phyloP scores from a whole-genome alignment of 306 rosid genomes.

The Alnus rubra region DNA sequence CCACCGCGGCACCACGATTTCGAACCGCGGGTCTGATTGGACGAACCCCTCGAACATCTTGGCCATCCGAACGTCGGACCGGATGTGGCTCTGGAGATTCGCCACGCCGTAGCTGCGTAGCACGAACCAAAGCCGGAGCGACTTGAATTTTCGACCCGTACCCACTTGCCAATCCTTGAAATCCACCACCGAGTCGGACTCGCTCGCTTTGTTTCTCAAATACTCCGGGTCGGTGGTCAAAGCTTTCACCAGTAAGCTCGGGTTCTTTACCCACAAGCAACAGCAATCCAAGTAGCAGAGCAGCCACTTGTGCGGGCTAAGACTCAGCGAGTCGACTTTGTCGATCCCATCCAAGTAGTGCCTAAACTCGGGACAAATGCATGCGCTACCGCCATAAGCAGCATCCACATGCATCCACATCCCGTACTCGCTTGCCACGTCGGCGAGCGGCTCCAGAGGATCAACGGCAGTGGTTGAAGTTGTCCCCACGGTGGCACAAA shows the following conservation, averaged over 20 bases:
- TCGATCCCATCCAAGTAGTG: slow-evolving; percentile 48
- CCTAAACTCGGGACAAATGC: slow-evolving; percentile 67
- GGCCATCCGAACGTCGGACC: slow-evolving; percentile 54
- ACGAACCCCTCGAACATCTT: slow-evolving; percentile 47
- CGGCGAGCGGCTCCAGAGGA: slow-evolving; percentile 39
- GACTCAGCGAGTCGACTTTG: slow-evolving; percentile 46
- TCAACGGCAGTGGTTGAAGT: slow-evolving; percentile 57
- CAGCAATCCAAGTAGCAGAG: slow-evolving; percentile 48
- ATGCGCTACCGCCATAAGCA: slow-evolving; percentile 60
- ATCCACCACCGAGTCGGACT: slow-evolving; percentile 52
- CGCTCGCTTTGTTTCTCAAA: slow-evolving; percentile 49
- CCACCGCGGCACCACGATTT: slow-evolving; percentile 39
- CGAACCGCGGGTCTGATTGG: slow-evolving; percentile 51
- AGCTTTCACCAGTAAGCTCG: slow-evolving; percentile 27
- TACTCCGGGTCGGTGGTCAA: slow-evolving; percentile 43
- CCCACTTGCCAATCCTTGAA: slow-evolving; percentile 67
- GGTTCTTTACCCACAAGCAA: slow-evolving; percentile 58
- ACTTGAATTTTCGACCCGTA: slow-evolving; percentile 49
- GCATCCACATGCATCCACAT: slow-evolving; percentile 76
- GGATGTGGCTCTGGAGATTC: slow-evolving; percentile 45
- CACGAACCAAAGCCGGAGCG: slow-evolving; percentile 54
- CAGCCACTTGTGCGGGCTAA: slow-evolving; percentile 70
- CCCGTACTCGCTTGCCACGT: slow-evolving; percentile 40
- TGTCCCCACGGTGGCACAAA: slow-evolving; percentile 58
- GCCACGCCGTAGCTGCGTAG: slow-evolving; percentile 55